phyloP scores from a whole-genome alignment of 257 asterid genomes.

The Lavandula angustifolia region DNA sequence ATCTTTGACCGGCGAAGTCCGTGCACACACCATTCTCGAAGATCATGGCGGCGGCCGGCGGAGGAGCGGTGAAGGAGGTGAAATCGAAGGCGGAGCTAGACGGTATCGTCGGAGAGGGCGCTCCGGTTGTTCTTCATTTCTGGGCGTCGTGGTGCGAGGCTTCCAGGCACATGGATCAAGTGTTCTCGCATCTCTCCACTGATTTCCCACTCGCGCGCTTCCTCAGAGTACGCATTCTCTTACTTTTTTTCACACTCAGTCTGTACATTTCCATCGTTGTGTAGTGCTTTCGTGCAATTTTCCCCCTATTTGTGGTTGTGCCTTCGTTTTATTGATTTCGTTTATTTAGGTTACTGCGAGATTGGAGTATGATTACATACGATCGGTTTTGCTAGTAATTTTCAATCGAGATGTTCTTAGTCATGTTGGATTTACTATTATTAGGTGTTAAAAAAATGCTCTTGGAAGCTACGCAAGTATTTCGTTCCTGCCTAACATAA shows the following conservation, averaged over 20 bases:
- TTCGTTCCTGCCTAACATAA: slow-evolving; percentile 15
- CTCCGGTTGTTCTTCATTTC: slow-evolving; percentile 69
- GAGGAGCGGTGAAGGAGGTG: slow-evolving; percentile 82
- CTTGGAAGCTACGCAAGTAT: slow-evolving; percentile 1
- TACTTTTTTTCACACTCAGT: background rate
- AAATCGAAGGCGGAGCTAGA: slow-evolving; percentile 79
- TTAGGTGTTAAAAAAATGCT: background rate
- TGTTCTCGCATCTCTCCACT: slow-evolving; percentile 85
- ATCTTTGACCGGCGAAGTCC: slow-evolving; percentile 22
- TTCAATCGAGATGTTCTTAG: background rate
- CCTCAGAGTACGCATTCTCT: slow-evolving; percentile 53
- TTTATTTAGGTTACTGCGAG: slow-evolving; percentile 20
- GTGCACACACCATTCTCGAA: slow-evolving; percentile 8
- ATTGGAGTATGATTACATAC: no score
- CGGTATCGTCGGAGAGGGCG: slow-evolving; percentile 41
- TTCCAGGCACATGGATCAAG: slow-evolving; percentile 99
- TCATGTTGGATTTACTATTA: background rate
- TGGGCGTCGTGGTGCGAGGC: slow-evolving; percentile 99
- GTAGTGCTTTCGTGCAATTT: background rate
- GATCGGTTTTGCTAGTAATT: background rate
- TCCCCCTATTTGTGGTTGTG: background rate
- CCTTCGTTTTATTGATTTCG: background rate
- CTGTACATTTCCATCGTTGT: background rate
- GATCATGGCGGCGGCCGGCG: slow-evolving; percentile 51
- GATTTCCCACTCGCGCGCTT: slow-evolving; percentile 94